Evolutionary conservation across 768 basidiomycete genomes (phyloP).

Genomic region (Trametes maxima): DNA sequence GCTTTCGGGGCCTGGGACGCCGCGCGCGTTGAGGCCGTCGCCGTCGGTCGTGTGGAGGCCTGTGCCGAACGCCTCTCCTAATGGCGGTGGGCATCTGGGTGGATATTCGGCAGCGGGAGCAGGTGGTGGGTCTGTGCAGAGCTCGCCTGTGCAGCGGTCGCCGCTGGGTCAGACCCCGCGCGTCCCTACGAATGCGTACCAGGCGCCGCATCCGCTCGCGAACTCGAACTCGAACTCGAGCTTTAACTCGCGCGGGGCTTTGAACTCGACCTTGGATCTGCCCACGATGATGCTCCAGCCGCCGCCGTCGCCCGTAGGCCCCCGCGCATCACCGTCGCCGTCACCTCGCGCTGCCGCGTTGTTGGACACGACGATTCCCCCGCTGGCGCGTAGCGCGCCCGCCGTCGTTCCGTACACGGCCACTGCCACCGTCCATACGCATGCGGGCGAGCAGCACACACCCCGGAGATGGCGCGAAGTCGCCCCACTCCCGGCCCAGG

Average conservation of each 20-base stretch:
- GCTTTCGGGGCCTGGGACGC: too few relatives aligned
- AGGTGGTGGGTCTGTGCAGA: neutral
- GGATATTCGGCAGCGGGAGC: too few relatives aligned
- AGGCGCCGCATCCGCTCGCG: too few relatives aligned
- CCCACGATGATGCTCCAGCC: neutral
- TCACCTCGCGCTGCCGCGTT: neutral
- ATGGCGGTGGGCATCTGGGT: too few relatives aligned
- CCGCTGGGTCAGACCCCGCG: neutral
- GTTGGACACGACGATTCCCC: neutral
- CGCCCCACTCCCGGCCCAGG: neutral
- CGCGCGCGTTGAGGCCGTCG: too few relatives aligned
- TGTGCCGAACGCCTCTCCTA: too few relatives aligned
- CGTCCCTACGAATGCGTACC: neutral
- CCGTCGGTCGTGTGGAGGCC: too few relatives aligned
- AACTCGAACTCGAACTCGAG: too few relatives aligned
- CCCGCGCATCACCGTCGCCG: neutral
- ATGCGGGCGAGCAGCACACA: too few relatives aligned
- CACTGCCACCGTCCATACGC: too few relatives aligned
- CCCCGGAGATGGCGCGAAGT: neutral
- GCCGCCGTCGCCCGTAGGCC: neutral
- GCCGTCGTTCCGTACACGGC: neutral
- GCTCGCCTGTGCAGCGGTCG: slow-evolving; percentile 9
- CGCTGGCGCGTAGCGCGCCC: neutral
- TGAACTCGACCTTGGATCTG: neutral
- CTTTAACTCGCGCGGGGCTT: too few relatives aligned